Evolutionary conservation across 1,284 basidiomycete species (phyloP).

Genomic region (Laetiporus sulphureus): DNA sequence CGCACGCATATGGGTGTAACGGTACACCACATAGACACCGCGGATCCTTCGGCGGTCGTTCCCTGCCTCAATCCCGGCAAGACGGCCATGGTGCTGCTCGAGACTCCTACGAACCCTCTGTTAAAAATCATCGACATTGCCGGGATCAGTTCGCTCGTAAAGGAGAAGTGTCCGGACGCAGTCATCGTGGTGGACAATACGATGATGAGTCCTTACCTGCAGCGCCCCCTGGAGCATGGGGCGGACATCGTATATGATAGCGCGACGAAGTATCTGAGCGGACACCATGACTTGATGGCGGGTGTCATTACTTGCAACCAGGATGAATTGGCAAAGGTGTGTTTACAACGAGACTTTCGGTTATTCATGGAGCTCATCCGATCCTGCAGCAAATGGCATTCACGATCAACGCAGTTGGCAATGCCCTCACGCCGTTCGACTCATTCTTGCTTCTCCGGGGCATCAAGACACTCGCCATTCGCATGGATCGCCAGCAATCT

Average conservation of each 20-base stretch:
- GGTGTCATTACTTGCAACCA: constrained; percentile 90
- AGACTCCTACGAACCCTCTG: constrained; percentile 96
- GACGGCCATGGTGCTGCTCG: constrained; percentile 91
- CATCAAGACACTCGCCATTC: constrained; percentile 93
- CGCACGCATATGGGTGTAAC: constrained; percentile 83
- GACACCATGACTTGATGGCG: constrained; percentile 99
- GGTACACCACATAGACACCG: constrained; percentile 95
- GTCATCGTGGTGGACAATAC: constrained; percentile 96
- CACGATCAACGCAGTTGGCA: constrained; percentile 96
- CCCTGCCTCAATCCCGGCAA: constrained; percentile 65
- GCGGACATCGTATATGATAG: constrained; percentile 98
- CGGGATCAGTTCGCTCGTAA: constrained; percentile 74
- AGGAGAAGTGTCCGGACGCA: constrained; percentile 76
- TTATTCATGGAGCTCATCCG: neutral
- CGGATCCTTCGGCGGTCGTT: constrained; percentile 57
- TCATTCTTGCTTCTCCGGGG: constrained; percentile 95
- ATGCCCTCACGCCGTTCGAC: constrained; percentile 92
- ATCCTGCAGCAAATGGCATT: constrained; percentile 72
- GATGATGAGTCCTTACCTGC: constrained; percentile 99
- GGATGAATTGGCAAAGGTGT: constrained; percentile 84
- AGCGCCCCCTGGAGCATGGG: constrained; percentile 92
- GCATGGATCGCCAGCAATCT: constrained; percentile 93
- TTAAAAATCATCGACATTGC: constrained; percentile 94
- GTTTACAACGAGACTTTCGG: neutral
- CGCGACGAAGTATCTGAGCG: constrained; percentile 95